These are phyloP conservation scores for Pythium apleroticum DNA, from an alignment of 352 stramenopile genomes.

Conservation along the genomic window DNA sequence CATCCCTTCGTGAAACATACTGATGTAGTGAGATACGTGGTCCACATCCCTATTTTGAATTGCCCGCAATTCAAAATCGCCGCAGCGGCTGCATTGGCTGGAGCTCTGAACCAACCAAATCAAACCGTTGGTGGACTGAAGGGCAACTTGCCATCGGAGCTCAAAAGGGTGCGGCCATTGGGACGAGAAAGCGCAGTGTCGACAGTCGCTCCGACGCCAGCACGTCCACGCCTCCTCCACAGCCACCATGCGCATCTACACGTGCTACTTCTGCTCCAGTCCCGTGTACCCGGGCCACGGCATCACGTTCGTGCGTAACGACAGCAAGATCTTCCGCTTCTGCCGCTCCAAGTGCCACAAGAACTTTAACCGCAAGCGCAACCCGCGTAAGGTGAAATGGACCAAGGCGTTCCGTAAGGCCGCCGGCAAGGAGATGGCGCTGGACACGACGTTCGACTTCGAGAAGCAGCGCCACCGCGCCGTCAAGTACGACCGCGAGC, in stretches of 20 bases:
- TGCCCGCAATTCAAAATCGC: slow-evolving; percentile 24
- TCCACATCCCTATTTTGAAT: slow-evolving; percentile 16
- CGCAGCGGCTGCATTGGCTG: slow-evolving; percentile 11
- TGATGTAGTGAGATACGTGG: slow-evolving; percentile 12
- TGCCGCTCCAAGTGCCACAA: slow-evolving; percentile 99
- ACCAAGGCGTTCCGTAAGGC: slow-evolving; percentile 99
- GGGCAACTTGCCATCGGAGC: slow-evolving; percentile 10
- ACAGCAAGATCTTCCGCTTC: slow-evolving; percentile 99
- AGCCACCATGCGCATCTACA: slow-evolving; percentile 96
- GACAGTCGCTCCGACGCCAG: no score
- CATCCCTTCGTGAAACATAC: no score
- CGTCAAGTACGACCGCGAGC: slow-evolving; percentile 99
- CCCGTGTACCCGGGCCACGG: slow-evolving; percentile 99
- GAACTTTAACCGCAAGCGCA: slow-evolving; percentile 99
- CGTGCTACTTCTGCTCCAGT: slow-evolving; percentile 99
- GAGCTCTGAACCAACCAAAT: slow-evolving; percentile 32
- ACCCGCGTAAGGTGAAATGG: slow-evolving; percentile 99
- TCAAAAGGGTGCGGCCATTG: slow-evolving; percentile 12
- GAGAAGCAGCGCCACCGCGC: slow-evolving; percentile 98
- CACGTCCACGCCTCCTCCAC: neutral
- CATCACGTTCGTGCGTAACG: slow-evolving; percentile 99
- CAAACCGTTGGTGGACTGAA: slow-evolving; percentile 28
- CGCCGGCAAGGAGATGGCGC: slow-evolving; percentile 99
- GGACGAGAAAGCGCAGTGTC: slow-evolving; percentile 8
- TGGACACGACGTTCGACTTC: slow-evolving; percentile 99